These are phyloP conservation scores for Ganoderma boninense DNA, from an alignment of 1,284 basidiomycete species.

Conservation along the genomic window DNA sequence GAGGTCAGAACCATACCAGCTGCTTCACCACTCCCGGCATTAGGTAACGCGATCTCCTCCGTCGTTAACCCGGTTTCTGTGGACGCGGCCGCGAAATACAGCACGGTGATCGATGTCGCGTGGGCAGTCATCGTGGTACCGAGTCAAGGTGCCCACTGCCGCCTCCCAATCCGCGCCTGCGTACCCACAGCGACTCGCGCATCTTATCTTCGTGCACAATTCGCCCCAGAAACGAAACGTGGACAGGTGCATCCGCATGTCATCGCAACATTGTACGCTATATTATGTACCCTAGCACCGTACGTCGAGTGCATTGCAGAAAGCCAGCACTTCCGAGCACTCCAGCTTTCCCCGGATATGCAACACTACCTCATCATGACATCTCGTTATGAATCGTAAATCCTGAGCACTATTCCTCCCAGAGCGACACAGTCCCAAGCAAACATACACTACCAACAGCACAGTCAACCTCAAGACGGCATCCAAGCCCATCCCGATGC, in stretches of 20 bases:
- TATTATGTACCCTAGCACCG: not conserved
- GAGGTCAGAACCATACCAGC: not conserved
- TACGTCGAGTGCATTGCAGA: not conserved
- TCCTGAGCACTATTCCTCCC: conserved; percentile 1
- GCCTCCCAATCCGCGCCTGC: not conserved
- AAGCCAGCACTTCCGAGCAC: not conserved
- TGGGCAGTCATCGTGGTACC: conserved; percentile 6
- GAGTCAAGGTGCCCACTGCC: not conserved
- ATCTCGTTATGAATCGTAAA: conserved; percentile 7
- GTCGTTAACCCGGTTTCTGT: conserved; percentile 67
- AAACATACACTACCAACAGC: not conserved
- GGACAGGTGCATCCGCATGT: not conserved
- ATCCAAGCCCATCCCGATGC: not conserved
- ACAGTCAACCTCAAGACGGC: not conserved
- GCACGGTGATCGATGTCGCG: conserved; percentile 58
- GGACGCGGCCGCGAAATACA: conserved; percentile 84
- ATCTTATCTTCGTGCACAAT: not conserved
- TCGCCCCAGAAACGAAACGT: too few relatives aligned
- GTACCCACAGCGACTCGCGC: not conserved
- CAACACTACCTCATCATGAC: not conserved
- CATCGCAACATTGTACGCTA: not conserved
- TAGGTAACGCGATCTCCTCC: conserved; percentile 56
- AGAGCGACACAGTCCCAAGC: conserved; percentile 6
- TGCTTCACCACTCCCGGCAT: not conserved
- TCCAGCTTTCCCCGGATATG: not conserved